Base-by-base conservation (phyloP, 2,329 filamentous ascomycete species). In the Alternaria gaisen region DNA sequence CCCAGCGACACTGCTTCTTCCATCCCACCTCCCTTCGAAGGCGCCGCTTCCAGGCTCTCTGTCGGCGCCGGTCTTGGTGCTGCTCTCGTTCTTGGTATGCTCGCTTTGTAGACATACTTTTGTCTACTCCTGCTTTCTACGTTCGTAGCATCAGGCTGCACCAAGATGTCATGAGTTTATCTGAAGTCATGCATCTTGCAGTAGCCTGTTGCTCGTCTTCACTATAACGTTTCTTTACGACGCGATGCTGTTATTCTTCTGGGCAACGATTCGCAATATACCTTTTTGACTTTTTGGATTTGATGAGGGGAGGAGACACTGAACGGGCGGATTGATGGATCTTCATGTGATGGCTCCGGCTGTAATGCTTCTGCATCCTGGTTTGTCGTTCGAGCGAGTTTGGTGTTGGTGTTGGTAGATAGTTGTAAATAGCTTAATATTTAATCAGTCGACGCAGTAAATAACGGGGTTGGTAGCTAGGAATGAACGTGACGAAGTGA, bases 41-140 rank as follows among this genome's bases (percentile, higher is more conserved):
- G 67, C 50, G 73, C 67, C 5, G 74, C 67, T n/a, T 79, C 79
- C 6, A 65, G 77, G 30, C 58, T 77, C 46, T 79, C 79, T 4
- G 76, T 77, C 41, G 77, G 74, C 43, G 70, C 79, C 22, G 58
- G 79, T 48, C 52, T 82, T 28, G 79, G 76, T 56, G 81, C 80
- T 55, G 76, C 72, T 5, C 48, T 80, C 26, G 80, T 83, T 47
- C 58, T 82, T 34, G 80, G 79, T 66, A 74, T 83, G 66, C 71
- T 83, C 56, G 80, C 77, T 48, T 64, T 83, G 61, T 83, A 79
- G 41, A 32, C 28, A 20, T 12, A 36, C 32, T 36, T 14, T 50
- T 40, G 5, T 20, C 26, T 43, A 24, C 6, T 20, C 47, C 43
- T 47, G 30, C 46, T 40, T 47, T 42, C 20, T 42, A 32, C n/a